Evolutionary conservation across 2,329 filamentous ascomycete genomes (phyloP).

Genomic region (Claviceps fusiformis): DNA sequence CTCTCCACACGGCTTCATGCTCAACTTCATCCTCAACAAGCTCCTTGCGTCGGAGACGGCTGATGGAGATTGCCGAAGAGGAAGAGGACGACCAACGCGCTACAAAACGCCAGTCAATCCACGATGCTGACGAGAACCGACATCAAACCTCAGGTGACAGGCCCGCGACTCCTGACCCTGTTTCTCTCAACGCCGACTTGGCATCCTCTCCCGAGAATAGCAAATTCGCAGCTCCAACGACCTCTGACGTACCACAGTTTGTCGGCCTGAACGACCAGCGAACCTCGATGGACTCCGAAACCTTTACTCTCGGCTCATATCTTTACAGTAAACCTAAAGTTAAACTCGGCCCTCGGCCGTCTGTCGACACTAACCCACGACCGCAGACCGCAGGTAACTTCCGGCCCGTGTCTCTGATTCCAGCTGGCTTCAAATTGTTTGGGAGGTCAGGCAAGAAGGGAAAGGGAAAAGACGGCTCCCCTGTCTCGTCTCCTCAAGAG

Average conservation of each 20-base stretch:
- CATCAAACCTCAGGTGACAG: constrained; percentile 16
- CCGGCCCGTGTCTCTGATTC: constrained; percentile 65
- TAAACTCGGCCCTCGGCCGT: constrained; percentile 78
- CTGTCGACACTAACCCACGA: constrained; percentile 47
- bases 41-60: constrained; percentile 59
- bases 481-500: constrained; percentile 19
- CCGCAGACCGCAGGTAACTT: constrained; percentile 49
- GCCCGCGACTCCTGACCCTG: constrained; percentile 18
- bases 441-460: constrained; percentile 42
- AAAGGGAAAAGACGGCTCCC: constrained; percentile 14
- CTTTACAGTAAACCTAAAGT: constrained; percentile 60
- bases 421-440: constrained; percentile 62
- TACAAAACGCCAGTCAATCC: constrained; percentile 43
- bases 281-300: constrained; percentile 35
- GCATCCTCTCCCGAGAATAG: constrained; percentile 35
- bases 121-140: constrained; percentile 25
- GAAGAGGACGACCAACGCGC: constrained; percentile 60
- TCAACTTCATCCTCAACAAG: constrained; percentile 77
- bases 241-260: constrained; percentile 38
- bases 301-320: constrained; percentile 28
- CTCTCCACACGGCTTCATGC: constrained; percentile 73
- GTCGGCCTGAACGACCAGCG: constrained; percentile 32
- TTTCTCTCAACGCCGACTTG: constrained; percentile 38
- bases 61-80: constrained; percentile 92
- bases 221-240: constrained; percentile 32